These are phyloP conservation scores for Porphyra umbilicalis DNA, from an alignment of 31 red algal genomes.

Conservation along the genomic window DNA sequence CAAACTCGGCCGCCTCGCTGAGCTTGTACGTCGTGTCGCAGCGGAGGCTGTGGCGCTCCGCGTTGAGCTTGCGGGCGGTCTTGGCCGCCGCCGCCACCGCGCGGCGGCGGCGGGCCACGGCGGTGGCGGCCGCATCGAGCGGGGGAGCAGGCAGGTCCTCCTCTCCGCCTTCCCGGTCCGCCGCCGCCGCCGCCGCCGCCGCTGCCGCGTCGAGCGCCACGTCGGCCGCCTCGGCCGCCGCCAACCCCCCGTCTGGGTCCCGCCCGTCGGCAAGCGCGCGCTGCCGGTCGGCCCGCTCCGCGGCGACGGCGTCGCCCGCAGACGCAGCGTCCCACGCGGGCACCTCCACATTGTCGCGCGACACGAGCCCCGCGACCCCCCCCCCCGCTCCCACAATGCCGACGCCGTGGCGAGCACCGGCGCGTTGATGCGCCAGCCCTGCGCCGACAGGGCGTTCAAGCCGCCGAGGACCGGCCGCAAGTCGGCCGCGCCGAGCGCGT, in stretches of 20 bases:
- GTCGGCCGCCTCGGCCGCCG: neutral
- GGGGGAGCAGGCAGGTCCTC: neutral
- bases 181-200: neutral
- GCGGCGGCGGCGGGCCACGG: neutral
- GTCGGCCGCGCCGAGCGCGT: slow-evolving; percentile 42
- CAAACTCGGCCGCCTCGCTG: slow-evolving; percentile 39
- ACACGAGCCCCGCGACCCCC: slow-evolving; percentile 64
- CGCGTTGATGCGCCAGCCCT: slow-evolving; percentile 75
- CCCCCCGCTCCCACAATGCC: slow-evolving; percentile 64
- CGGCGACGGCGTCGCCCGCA: neutral
- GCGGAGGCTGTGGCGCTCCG: slow-evolving; percentile 52
- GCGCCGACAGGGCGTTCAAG: slow-evolving; percentile 64
- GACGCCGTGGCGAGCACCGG: slow-evolving; percentile 51
- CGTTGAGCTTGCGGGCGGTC: slow-evolving; percentile 23
- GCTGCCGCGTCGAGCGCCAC: neutral
- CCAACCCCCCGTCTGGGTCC: neutral
- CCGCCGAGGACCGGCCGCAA: slow-evolving; percentile 50
- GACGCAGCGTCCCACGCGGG: slow-evolving; percentile 13
- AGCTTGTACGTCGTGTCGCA: slow-evolving; percentile 60
- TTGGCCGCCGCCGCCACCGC: neutral
- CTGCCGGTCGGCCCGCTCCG: neutral
- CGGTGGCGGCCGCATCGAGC: neutral
- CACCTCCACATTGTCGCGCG: slow-evolving; percentile 20
- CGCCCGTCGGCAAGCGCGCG: neutral
- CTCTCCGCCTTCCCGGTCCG: neutral